Evolutionary conservation across 2,329 filamentous ascomycete genomes (phyloP).

Genomic region (Apiospora kogelbergensis): DNA sequence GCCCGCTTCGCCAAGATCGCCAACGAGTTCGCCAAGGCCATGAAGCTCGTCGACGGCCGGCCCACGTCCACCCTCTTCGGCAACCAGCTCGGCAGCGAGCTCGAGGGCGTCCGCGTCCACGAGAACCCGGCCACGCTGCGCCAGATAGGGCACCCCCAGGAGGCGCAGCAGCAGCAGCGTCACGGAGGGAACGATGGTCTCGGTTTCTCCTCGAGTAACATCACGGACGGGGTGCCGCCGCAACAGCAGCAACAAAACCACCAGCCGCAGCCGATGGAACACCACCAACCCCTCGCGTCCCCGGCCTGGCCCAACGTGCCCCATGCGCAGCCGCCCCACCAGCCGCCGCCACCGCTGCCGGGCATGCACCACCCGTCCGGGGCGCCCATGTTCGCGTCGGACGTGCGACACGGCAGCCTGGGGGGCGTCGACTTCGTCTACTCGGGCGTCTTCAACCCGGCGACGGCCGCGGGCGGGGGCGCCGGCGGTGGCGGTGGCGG

Average conservation of each 20-base stretch:
- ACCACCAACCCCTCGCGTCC: not conserved
- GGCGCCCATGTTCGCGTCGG: not conserved
- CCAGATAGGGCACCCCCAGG: not conserved
- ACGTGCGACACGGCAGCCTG: not conserved
- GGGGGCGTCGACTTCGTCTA: conserved; percentile 11
- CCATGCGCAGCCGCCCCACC: not conserved
- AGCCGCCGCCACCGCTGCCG: not conserved
- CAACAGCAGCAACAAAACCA: not conserved
- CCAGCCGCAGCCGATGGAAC: not conserved
- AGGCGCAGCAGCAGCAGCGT: not conserved
- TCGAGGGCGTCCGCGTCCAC: conserved; percentile 6
- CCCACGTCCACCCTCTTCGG: conserved; percentile 14
- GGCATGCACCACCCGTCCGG: not conserved
- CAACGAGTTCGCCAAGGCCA: conserved; percentile 22
- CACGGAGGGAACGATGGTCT: too few relatives aligned
- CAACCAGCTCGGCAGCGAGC: conserved; percentile 7
- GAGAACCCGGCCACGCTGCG: not conserved
- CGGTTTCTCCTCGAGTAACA: not conserved
- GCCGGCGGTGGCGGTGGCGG: not conserved
- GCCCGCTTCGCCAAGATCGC: conserved; percentile 24
- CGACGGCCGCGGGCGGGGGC: not conserved
- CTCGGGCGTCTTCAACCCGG: conserved; percentile 13
- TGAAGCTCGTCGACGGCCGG: conserved; percentile 19
- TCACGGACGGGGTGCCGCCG: not conserved
- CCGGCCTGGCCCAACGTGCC: not conserved